Evolutionary conservation across 805 yeast species (phyloP), one percentile per base, ranked within the genome.

Genomic region (Saturnispora halmiae): DNA sequence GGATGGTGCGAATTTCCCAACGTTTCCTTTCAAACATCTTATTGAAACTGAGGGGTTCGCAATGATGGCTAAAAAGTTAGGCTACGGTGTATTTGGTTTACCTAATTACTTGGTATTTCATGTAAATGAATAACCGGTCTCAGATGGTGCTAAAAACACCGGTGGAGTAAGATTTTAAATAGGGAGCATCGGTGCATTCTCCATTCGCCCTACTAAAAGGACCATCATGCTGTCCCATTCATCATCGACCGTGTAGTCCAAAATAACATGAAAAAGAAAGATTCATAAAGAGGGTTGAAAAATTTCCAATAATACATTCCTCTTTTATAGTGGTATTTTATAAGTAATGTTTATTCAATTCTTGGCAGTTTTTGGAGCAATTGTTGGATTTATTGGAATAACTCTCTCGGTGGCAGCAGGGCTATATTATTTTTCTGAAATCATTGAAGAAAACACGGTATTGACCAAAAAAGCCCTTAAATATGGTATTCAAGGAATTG

Each of bases 1-100:
- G 59, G 98, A 92, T 61, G 99, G 99, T 38, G 97, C 97, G 41
- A 90, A 92, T 96, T 92, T 92, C 75, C 98, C 99, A 14, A 84
- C 94, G 37, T 92, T 92, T 75, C 92, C 98, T 45, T 92, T 92
- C 69, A 88, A 90, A 60, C 95, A 92, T 60, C 71, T 92, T 60
- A 87, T 92, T 48, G 98, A 92, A 67, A 88, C 96, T 8, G 98
- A 92, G 64, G 98, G 98, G 14, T 92, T 92, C 63, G 96, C 92
- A n/a, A 82, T 81, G 61, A 92, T 92, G 97, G 96, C 95, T 33
- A 86, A 87, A 61, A 71, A 97, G 52, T 70, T 92, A 47, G 95
- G 95, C 25, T 88, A 92, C 62, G 83, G 81, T 52, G 87, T 88
- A 18, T 81, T 69, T 58, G 99, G 99, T 4, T 70, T 92, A 56